Conservation (phyloP, 495 filamentous ascomycete species). For the Hyaloscypha variabilis region DNA sequence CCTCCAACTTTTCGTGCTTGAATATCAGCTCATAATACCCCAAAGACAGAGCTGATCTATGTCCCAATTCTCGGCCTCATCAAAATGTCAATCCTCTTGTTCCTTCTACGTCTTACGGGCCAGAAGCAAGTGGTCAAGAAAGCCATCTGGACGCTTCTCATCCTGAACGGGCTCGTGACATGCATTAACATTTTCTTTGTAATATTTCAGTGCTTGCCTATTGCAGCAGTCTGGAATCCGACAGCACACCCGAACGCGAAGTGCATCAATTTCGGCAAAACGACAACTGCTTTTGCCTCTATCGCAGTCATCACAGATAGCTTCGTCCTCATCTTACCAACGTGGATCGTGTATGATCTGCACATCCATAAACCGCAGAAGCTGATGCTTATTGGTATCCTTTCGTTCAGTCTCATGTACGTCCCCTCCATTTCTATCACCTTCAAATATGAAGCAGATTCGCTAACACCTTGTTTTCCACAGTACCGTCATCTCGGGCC, state of each 20-base stretch:
- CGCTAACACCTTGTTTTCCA: no score
- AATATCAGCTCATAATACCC: no score
- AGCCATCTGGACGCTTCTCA: background rate
- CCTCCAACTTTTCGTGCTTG: no score
- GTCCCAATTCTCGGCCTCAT: no score
- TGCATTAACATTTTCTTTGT: constrained; percentile 1
- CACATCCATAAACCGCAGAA: constrained; percentile 47
- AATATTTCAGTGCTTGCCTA: constrained; percentile 9
- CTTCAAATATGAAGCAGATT: no score
- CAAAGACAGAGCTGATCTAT: no score
- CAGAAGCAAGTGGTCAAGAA: no score
- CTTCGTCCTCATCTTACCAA: constrained; percentile 48
- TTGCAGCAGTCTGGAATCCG: constrained; percentile 4
- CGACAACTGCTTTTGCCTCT: constrained; percentile 26
- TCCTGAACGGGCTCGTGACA: constrained; percentile 4
- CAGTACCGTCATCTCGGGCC: constrained; percentile 10
- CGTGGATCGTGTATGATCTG: constrained; percentile 48
- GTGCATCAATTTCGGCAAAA: background rate
- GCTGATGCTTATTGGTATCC: constrained; percentile 45
- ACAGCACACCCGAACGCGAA: constrained; percentile 1
- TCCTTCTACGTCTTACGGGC: no score
- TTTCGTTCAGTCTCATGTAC: constrained; percentile 33
- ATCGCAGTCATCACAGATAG: constrained; percentile 50
- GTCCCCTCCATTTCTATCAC: no score
- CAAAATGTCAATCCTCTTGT: no score